Evolutionary conservation across 2,329 filamentous ascomycete genomes (phyloP), one percentile per base, ranked within the genome.

Genomic region (Nemania sp.): DNA sequence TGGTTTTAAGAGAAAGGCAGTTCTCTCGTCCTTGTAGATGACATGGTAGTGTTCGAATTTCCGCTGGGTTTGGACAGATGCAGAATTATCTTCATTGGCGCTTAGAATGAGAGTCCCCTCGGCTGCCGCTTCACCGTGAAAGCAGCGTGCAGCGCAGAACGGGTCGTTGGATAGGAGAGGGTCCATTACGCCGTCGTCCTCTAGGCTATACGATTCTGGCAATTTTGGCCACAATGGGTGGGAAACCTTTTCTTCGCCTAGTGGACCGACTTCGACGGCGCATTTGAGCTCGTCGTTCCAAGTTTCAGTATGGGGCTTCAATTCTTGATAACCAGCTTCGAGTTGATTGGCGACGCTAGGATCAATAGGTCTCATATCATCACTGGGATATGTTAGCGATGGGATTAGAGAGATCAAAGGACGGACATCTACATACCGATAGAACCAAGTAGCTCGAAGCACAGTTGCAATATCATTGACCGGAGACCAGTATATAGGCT

Each of bases 401-500:
- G 8, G 7, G 20, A 28, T 28, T 11, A 41, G 14, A 20, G 7
- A 19, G 19, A 14, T 28, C n/a, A 24, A 6, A 31, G 14, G 23
- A 22, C 17, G 26, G 23, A 39, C 6, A 40, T 36, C 14, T 30
- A 15, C 49, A 70, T 67, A 80, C 74, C 88, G 89, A 72, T 97
- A 97, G 70, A 99, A 99, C 94, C 94, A 99, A 0, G 93, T 97
- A 1, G 89, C 91, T 61, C 94, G 81, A 52, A 88, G 80, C 1
- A 97, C 91, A 30, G 86, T 79, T 6, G 90, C 88, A 26, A 95
- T 82, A 66, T 97, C 94, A 64, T 96, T 91, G 26, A 97, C 81
- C 6, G 94, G 93, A 15, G 88, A 92, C 94, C 94, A 99, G 69
- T 99, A 99, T 55, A 97, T 97, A 0, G 94, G 94, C 70, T 92